phyloP scores from a whole-genome alignment of 305 asterid genomes.

The Ilex paraguariensis region DNA sequence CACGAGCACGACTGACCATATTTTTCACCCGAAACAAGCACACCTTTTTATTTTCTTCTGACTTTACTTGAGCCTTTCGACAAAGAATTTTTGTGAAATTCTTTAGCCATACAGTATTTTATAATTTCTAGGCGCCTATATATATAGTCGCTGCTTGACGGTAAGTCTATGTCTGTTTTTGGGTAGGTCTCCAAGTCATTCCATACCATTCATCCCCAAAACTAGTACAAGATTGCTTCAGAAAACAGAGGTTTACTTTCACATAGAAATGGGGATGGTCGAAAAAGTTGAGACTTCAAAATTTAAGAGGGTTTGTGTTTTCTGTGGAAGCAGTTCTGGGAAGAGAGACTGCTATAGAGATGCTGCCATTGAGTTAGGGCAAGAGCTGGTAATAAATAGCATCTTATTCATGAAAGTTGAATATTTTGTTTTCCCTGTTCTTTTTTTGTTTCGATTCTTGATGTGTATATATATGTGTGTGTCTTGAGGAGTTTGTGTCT shows the following conservation, averaged over 20 bases:
- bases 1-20: neutral
- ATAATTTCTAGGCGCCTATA: too few species aligned
- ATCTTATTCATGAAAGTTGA: neutral
- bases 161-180: too few species aligned
- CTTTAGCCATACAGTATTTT: too few species aligned
- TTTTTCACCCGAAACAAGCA: conserved; percentile 7
- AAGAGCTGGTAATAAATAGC: conserved; percentile 36
- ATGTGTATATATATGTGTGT: neutral
- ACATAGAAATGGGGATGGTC: conserved; percentile 36
- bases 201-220: too few species aligned
- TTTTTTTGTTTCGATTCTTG: neutral
- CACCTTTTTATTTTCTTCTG: conserved; percentile 10
- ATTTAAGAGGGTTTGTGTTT: conserved; percentile 56
- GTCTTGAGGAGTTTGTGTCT: neutral
- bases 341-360: conserved; percentile 56
- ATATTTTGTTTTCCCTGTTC: neutral
- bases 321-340: conserved; percentile 66
- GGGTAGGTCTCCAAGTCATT: too few species aligned
- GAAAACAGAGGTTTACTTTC: neutral
- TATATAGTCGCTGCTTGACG: too few species aligned
- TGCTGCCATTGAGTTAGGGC: conserved; percentile 58
- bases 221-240: too few species aligned
- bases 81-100: neutral
- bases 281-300: conserved; percentile 27
- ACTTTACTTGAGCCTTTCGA: conserved; percentile 17